A percentile compares a stretch with the other conserved stretches of the same genome.
Conservation (phyloP, 1,284 basidiomycete species). For the Naganishia sp. region DNA sequence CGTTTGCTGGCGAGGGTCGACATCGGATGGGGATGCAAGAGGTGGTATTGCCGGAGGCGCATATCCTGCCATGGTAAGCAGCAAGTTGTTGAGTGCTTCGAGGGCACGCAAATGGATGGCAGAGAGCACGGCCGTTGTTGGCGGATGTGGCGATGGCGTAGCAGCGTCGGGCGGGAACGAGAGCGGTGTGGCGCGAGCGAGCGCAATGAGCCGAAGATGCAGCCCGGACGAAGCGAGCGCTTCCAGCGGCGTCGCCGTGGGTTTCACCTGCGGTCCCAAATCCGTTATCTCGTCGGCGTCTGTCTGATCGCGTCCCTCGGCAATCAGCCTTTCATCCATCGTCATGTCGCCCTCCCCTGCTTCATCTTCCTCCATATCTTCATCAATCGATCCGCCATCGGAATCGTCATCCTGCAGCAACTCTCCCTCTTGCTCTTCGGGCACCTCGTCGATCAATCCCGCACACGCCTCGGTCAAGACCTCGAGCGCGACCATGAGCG, state of each 20-base stretch:
- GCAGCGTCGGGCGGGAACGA: slow-evolving; percentile 72
- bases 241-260: slow-evolving; percentile 26
- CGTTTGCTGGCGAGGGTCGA: slow-evolving; percentile 51
- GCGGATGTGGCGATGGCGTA: slow-evolving; percentile 70
- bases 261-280: slow-evolving; percentile 19
- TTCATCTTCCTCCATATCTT: slow-evolving; percentile 47
- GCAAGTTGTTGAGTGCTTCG: slow-evolving; percentile 87
- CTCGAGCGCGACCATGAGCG: slow-evolving; percentile 77
- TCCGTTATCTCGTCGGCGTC: slow-evolving; percentile 35
- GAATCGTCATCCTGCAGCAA: slow-evolving; percentile 42
- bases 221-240: slow-evolving; percentile 37
- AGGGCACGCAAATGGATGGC: slow-evolving; percentile 79
- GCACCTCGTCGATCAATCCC: slow-evolving; percentile 71
- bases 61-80: slow-evolving; percentile 63
- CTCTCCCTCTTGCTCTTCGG: slow-evolving; percentile 41
- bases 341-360: slow-evolving; percentile 39
- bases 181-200: slow-evolving; percentile 69
- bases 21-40: slow-evolving; percentile 31
- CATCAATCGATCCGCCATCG: slow-evolving; percentile 50
- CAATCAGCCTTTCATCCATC: slow-evolving; percentile 52
- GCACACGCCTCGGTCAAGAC: slow-evolving; percentile 83
- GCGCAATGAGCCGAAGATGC: slow-evolving; percentile 62
- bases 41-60: slow-evolving; percentile 59
- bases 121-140: slow-evolving; percentile 77
- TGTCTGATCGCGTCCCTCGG: slow-evolving; percentile 49